Percentiles rank a stretch among this genome's conserved stretches.
These are phyloP conservation scores for Chlorella variabilis DNA, from an alignment of 163 green algal genomes.

Conservation along the genomic window DNA sequence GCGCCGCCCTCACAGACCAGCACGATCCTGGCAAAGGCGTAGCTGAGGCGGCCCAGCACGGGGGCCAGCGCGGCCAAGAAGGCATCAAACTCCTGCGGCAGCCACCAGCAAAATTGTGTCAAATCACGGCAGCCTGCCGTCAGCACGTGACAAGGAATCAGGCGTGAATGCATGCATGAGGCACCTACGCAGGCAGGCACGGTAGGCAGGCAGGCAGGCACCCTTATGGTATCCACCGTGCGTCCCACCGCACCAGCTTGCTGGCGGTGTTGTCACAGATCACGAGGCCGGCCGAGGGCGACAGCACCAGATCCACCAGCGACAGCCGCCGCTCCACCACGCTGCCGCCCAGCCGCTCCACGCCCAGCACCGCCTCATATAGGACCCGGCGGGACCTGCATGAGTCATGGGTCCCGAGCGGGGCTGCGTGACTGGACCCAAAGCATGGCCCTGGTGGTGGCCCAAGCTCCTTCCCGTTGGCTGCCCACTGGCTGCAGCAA, in stretches of 20 bases:
- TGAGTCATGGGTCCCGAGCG: no score
- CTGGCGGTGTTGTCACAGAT: slow-evolving; percentile 32
- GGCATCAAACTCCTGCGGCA: slow-evolving; percentile 23
- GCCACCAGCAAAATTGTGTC: not conserved
- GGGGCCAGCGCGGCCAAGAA: slow-evolving; percentile 34
- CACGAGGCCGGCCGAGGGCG: slow-evolving; percentile 34
- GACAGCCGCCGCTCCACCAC: slow-evolving; percentile 49
- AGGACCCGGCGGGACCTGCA: slow-evolving; percentile 26
- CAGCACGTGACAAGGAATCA: no score
- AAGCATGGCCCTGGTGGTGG: no score
- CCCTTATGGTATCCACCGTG: not conserved
- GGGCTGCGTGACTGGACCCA: no score
- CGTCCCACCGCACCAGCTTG: slow-evolving; percentile 13
- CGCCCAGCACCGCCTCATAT: slow-evolving; percentile 47
- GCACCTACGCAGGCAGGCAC: no score
- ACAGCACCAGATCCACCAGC: slow-evolving; percentile 47
- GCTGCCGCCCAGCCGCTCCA: slow-evolving; percentile 43
- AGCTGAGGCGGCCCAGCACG: slow-evolving; percentile 41
- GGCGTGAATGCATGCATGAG: no score
- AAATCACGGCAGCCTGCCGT: not conserved
- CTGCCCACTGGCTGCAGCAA: no score
- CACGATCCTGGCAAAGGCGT: slow-evolving; percentile 37
- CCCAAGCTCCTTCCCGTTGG: no score
- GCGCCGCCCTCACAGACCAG: slow-evolving; percentile 43
- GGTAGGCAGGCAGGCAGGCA: no score